Conservation (phyloP, 129 eudicot genomes). For the Centrapalus pauciflorus region DNA sequence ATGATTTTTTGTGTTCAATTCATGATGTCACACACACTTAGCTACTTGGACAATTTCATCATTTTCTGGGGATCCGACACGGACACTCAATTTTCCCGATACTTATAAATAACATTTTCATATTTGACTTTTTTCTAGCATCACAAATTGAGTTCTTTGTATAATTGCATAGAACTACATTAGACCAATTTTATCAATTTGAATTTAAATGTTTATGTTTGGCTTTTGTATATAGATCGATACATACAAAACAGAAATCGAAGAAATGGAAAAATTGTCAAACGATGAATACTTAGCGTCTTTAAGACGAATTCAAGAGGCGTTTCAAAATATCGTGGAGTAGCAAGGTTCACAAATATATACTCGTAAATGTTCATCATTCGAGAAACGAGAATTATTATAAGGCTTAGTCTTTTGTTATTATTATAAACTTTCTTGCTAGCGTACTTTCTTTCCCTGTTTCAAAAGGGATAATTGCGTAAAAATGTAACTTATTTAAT, state of each 20-base stretch:
- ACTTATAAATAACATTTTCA: background rate
- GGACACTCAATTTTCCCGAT: conserved; percentile 85
- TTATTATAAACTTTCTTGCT: no score
- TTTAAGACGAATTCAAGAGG: conserved; percentile 69
- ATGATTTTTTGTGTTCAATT: no score
- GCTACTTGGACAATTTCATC: no score
- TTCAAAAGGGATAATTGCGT: no score
- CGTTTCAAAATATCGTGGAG: conserved; percentile 92
- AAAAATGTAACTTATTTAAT: no score
- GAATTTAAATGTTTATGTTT: background rate
- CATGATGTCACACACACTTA: no score
- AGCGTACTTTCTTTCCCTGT: no score
- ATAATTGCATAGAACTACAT: background rate
- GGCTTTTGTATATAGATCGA: conserved; percentile 32
- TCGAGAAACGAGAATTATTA: no score
- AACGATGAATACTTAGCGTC: conserved; percentile 54
- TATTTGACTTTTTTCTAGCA: background rate
- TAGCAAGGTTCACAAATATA: conserved; percentile 65
- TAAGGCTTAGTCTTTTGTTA: no score
- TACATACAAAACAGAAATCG: conserved; percentile 37
- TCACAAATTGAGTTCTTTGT: background rate
- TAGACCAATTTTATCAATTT: background rate
- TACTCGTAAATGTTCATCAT: background rate
- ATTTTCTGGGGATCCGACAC: conserved; percentile 82
- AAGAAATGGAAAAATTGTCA: conserved; percentile 46